Base-by-base conservation (phyloP, 2,329 filamentous ascomycete genomes). In the Colletotrichum agaves region DNA sequence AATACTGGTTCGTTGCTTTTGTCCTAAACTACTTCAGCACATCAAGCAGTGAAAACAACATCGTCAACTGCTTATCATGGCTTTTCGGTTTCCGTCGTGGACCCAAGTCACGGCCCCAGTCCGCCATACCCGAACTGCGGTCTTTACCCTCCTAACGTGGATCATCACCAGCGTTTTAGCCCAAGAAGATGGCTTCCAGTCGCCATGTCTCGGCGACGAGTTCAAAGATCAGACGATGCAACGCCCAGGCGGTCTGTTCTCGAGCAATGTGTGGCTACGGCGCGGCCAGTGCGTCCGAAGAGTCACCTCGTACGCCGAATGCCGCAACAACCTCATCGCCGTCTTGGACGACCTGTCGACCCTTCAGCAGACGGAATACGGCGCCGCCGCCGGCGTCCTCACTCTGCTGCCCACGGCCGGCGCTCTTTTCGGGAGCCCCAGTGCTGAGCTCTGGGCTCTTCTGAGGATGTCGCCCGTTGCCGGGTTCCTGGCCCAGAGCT, bases 281-380 rank as follows among this genome's bases (percentile, higher is more conserved):
- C 47, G 47, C 27, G 47, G 47, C 47, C 47, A 50, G 21, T 50
- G 47, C 47, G 33, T 50, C 11, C 27, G 47, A 7, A 31, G 31
- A 21, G 31, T 31, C n/a, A 31, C 33, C 27, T 31, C 47, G 12
- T 50, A 50, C 17, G n/a, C 47, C 13, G 7, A 31, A 15, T 50
- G 47, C 10, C 47, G 47, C 15, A 50, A 23, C 47, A 50, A 33
- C 31, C 47, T 50, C 27, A 50, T 50, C 21, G 27, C 27, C 15
- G 47, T 56, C 33, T 19, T 55, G 7, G 52, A 55, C 19, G 52
- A 55, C 35, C 17, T 55, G 13, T 39, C 17, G 2, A 17, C 52
- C 33, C 52, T 55, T 11, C 52, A 55, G 4, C 33, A 41, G 17
- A 55, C 52, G 33, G 52, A 55, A 33, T 55, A 55, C 23, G 52